Evolutionary conservation across 768 basidiomycete species (phyloP), one percentile per base, ranked within the genome.

Genomic region (Leccinum longicurvipes): DNA sequence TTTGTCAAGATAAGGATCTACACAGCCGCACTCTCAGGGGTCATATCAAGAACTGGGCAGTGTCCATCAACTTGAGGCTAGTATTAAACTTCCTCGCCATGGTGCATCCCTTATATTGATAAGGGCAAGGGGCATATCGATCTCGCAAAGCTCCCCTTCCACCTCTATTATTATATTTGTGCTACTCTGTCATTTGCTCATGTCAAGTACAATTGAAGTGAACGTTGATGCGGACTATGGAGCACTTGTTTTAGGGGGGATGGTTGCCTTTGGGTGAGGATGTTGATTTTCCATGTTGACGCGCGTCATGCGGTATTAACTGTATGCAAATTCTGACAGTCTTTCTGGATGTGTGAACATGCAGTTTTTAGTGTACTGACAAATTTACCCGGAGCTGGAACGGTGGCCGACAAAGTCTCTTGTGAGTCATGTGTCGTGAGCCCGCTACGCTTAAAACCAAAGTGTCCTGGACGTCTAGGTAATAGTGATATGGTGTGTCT

Each of bases 361-460:
- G 59, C 66, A 67, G 54, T 67, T 61, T 31, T 39, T 67, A n/a
- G 29, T 69, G 42, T 69, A 66, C 31, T 69, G 46, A 57, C 61
- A 66, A 24, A 4, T 46, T 24, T 58, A 63, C 41, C 29, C 65
- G 2, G n/a, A 8, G 3, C 15, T 27, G 2, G 66, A 67, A 10
- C 34, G 44, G 23, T 60, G 59, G 67, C 47, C 23, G n/a, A 64
- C 50, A 41, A 62, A 59, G 47, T 47, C 27, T 1, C 29, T 68
- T 48, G 67, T 69, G 19, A 52, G 66, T 39, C n/a, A 6, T 12
- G 14, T n/a, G 19, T 45, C 17, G 1, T 12, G 25, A 27, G 3
- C 19, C 23, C 11, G 6, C 12, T n/a, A 24, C 1, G 3, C 11
- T 34, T 17, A 15, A 8, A 19, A 42, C 23, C 4, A 14, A 46